Evolutionary conservation across 2,329 filamentous ascomycete species (phyloP), one percentile per base, ranked within the genome.

Genomic region (Trichoderma atrobrunneum): DNA sequence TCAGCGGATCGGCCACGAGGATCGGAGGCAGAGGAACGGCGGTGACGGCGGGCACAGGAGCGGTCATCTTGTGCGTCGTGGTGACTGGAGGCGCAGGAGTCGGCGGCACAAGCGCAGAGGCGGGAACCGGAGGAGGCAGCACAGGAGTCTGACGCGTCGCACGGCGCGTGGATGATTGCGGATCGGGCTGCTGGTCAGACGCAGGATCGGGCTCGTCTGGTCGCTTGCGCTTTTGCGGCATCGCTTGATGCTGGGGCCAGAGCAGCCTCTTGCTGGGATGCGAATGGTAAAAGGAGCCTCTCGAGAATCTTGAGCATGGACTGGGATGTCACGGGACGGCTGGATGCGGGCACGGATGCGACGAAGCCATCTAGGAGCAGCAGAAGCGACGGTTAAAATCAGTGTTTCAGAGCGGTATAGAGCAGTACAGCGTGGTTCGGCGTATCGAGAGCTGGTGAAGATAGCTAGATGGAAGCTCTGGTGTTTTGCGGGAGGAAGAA

Each of bases 61-160:
- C 62, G 7, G 70, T 48, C 61, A 64, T 72, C 24, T 68, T 69
- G 30, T 39, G 43, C 16, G 70, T 59, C 39, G 51, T 28, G 30
- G 39, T 6, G 16, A 72, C 62, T 34, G 73, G 36, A 7, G 24
- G 65, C 28, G 39, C 57, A 14, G 48, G 21, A 24, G n/a, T 18
- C 30, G 74, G 62, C 36, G 73, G 74, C 36, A 61, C 70, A 18
- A 43, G 68, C 63, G 72, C 74, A 72, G 62, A 60, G 30, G 75
- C 72, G 68, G 76, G 77, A 51, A 75, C 75, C 65, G 73, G 70
- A 62, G 79, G 78, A 60, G 78, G 79, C 70, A 76, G 74, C 62
- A 80, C 78, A 28, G 79, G 78, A 74, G 80, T 82, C 73, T 82
- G 81, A 80, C 81, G 81, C 81, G 81, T 82, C 73, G 80, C 78